phyloP scores from a whole-genome alignment of 2,329 filamentous ascomycete genomes.

The Ascochyta lentis region DNA sequence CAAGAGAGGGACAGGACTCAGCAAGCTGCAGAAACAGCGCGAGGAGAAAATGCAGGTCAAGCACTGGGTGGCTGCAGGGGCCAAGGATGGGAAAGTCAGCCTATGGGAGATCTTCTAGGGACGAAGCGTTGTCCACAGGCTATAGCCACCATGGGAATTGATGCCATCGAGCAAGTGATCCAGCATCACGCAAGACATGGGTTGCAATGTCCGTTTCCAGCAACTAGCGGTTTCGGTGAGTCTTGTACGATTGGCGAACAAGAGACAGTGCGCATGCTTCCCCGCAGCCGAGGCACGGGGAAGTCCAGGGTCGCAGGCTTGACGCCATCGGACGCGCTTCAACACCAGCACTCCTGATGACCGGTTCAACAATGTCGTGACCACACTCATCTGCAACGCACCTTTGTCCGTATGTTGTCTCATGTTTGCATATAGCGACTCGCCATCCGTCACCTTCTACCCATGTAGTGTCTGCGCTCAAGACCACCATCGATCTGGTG shows the following conservation, averaged over 20 bases:
- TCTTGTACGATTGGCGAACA: slow-evolving; percentile 2
- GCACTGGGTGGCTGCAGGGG: slow-evolving; percentile 89
- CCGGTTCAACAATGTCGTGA: slow-evolving; percentile 17
- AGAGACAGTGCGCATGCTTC: slow-evolving; percentile 15
- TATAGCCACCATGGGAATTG: background rate
- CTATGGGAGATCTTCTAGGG: slow-evolving; percentile 86
- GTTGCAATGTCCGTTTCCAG: background rate
- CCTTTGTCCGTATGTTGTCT: background rate
- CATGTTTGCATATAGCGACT: background rate
- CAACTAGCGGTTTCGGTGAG: background rate
- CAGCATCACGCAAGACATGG: background rate
- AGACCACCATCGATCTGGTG: background rate
- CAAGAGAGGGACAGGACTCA: slow-evolving; percentile 27
- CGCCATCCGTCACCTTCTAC: background rate
- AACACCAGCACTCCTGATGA: slow-evolving; percentile 2
- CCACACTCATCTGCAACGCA: background rate
- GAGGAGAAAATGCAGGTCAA: slow-evolving; percentile 67
- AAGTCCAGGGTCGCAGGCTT: slow-evolving; percentile 18
- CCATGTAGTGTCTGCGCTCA: slow-evolving; percentile 10
- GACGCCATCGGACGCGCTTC: slow-evolving; percentile 9
- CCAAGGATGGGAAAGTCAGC: slow-evolving; percentile 94
- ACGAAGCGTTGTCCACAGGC: background rate
- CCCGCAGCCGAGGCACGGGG: slow-evolving; percentile 29
- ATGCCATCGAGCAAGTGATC: background rate
- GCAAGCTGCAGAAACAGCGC: slow-evolving; percentile 42